These are phyloP conservation scores for Pelargonium cotyledonis DNA, from an alignment of 441 rosid species.

Conservation along the genomic window DNA sequence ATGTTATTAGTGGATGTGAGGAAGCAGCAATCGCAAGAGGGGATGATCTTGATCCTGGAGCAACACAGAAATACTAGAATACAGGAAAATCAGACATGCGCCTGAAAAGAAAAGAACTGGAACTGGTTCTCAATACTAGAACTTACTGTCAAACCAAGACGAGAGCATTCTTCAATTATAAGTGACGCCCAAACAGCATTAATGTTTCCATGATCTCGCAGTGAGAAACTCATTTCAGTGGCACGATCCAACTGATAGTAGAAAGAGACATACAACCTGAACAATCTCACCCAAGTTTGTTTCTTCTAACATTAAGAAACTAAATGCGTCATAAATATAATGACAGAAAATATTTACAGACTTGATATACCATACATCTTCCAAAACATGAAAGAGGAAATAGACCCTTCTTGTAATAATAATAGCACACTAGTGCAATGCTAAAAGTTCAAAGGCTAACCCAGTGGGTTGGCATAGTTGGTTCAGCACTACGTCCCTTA, in stretches of 20 bases:
- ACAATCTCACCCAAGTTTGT: slow-evolving; percentile 20
- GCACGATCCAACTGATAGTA: slow-evolving; percentile 53
- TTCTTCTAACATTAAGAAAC: slow-evolving; percentile 5
- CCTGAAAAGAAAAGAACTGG: slow-evolving; percentile 12
- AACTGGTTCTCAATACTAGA: slow-evolving; percentile 16
- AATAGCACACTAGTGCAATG: background rate
- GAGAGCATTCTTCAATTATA: slow-evolving; percentile 83
- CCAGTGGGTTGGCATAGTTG: no score
- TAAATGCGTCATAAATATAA: background rate
- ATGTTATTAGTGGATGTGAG: slow-evolving; percentile 61
- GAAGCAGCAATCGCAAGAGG: slow-evolving; percentile 96
- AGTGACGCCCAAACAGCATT: slow-evolving; percentile 90
- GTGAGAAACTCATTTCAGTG: slow-evolving; percentile 33
- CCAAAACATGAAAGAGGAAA: background rate
- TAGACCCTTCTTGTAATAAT: background rate
- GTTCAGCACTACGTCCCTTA: no score
- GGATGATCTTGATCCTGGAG: slow-evolving; percentile 97
- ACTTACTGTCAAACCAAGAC: slow-evolving; percentile 89
- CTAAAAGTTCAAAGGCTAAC: background rate
- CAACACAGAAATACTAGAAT: slow-evolving; percentile 86
- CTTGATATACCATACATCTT: background rate
- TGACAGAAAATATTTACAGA: background rate
- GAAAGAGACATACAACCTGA: slow-evolving; percentile 26
- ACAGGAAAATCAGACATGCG: slow-evolving; percentile 30
- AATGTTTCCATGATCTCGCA: slow-evolving; percentile 52